phyloP scores from a whole-genome alignment of 495 filamentous ascomycete species.

The Penicillium robsamsonii region DNA sequence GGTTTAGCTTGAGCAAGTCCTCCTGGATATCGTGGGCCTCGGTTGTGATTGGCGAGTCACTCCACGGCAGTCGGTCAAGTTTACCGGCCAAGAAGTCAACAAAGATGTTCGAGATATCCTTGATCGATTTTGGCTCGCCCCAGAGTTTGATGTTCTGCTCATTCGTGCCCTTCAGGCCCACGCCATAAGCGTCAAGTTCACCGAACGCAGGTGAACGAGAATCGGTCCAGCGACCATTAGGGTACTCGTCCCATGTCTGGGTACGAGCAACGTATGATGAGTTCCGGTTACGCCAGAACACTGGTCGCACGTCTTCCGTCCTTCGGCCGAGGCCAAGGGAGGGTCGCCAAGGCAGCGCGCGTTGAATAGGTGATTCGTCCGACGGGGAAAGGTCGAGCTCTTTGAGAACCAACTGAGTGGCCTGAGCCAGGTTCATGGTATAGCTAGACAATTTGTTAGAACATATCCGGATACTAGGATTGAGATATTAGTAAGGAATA shows the following conservation, averaged over 20 bases:
- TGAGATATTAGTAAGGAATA: constrained; percentile 5
- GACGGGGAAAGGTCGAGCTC: constrained; percentile 80
- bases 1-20: constrained; percentile 77
- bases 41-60: constrained; percentile 76
- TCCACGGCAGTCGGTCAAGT: constrained; percentile 87
- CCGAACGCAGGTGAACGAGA: constrained; percentile 95
- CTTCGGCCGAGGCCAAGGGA: constrained; percentile 84
- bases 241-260: constrained; percentile 99
- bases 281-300: constrained; percentile 98
- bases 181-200: constrained; percentile 92
- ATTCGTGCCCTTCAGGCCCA: constrained; percentile 94
- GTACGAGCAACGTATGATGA: constrained; percentile 93
- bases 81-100: constrained; percentile 76
- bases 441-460: constrained; percentile 53
- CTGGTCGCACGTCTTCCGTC: constrained; percentile 93
- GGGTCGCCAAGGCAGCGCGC: constrained; percentile 89
- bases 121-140: constrained; percentile 77
- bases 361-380: constrained; percentile 69
- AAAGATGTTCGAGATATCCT: constrained; percentile 80
- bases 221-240: constrained; percentile 99
- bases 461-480: not conserved
- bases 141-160: constrained; percentile 95
- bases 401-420: constrained; percentile 89
- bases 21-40: constrained; percentile 78
- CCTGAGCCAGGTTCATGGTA: constrained; percentile 97